Evolutionary conservation across 108 stramenopile genomes (phyloP), one percentile per base, ranked within the genome.

Genomic region (Fragilariopsis cylindrus): DNA sequence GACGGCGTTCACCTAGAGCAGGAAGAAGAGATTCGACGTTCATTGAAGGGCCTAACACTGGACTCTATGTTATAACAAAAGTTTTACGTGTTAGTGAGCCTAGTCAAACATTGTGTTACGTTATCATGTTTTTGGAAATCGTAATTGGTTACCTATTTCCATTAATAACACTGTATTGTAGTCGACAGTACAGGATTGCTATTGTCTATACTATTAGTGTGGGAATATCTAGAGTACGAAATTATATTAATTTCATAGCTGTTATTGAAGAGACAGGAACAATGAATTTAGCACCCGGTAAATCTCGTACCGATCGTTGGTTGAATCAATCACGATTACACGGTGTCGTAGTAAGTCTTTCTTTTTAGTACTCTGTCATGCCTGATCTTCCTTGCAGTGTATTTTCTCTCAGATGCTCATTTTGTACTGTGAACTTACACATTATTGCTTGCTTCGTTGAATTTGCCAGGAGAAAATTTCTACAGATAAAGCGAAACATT

Each of bases 231-330:
- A 16, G 57, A 21, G 15, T 77, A 40, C 58, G 83, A 40, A 39
- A 73, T 54, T 78, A 78, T 55, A 69, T 81, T 7, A 78, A 74
- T 39, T 65, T 69, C 13, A 72, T 64, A 4, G 16, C 76, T 7
- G 57, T 81, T 13, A 69, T 81, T 42, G 76, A 81, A 74, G 83
- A 81, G 65, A 80, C 72, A n/a, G 83, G 83, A 7, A 71, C 57
- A 15, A 70, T 82, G 73, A 40, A 78, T 47, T 3, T 82, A 47
- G 53, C 74, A 39, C 71, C 72, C 44, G 76, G 79, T 57, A 55
- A 73, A 5, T 57, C 64, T 12, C 73, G 68, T 18, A 46, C 52
- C 9, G 69, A 76, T 62, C 18, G 54, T 54, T 87, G 84, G 74
- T 5, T 39, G 13, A 73, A 80, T 43, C 65, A 78, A 50, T 78